Evolutionary conservation across 2,329 filamentous ascomycete genomes (phyloP).

Genomic region (Didymosphaeria variabile): DNA sequence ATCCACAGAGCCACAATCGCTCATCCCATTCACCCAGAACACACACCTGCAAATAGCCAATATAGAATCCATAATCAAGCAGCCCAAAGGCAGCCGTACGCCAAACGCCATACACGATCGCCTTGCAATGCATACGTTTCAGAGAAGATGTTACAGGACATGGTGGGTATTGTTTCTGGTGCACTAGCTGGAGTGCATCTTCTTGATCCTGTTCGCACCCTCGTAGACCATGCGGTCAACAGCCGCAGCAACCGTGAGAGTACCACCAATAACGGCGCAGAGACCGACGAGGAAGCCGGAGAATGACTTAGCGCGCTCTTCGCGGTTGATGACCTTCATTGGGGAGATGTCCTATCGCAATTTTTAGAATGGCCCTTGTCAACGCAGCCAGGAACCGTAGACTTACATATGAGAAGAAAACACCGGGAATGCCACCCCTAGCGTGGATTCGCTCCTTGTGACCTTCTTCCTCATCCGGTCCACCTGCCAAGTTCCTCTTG

Average conservation of each 20-base stretch:
- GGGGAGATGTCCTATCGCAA: constrained; percentile 87
- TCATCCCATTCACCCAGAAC: background rate
- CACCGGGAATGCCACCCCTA: constrained; percentile 89
- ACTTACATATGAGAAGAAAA: constrained; percentile 97
- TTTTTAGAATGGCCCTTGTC: constrained; percentile 19
- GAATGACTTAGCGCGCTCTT: constrained; percentile 88
- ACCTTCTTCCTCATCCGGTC: constrained; percentile 83
- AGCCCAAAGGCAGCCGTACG: constrained; percentile 6
- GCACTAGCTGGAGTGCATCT: constrained; percentile 72
- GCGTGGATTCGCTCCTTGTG: constrained; percentile 93
- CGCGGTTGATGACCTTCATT: constrained; percentile 99
- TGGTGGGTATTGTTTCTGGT: background rate
- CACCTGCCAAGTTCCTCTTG: constrained; percentile 85
- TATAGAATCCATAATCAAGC: background rate
- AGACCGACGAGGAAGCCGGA: constrained; percentile 91
- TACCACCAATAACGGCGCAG: constrained; percentile 93
- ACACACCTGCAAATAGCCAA: background rate
- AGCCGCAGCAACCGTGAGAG: constrained; percentile 92
- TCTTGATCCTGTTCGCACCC: constrained; percentile 83
- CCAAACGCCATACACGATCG: constrained; percentile 10
- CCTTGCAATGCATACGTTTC: constrained; percentile 11
- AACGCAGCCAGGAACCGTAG: background rate
- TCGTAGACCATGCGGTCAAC: constrained; percentile 93
- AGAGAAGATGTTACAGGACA: constrained; percentile 6
- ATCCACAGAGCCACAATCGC: background rate